A percentile compares a stretch with the other conserved stretches of the same genome.
Conservation (phyloP, 352 stramenopile species). For the Phytophthora foliorum region DNA sequence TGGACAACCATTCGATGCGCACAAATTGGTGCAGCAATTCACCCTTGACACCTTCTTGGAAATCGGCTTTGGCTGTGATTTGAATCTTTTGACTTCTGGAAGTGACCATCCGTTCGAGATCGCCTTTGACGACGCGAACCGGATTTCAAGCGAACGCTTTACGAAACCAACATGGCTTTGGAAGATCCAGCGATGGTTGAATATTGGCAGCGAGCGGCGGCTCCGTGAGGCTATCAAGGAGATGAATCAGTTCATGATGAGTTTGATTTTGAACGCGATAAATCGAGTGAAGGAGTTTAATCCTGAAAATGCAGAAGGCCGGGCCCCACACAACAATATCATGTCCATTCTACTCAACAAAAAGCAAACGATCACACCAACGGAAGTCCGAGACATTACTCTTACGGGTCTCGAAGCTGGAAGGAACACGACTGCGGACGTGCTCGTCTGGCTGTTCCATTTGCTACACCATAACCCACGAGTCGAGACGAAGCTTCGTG, state of each 20-base stretch:
- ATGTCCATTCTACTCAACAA: conserved; percentile 17
- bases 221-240: conserved; percentile 25
- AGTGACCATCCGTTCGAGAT: conserved; percentile 47
- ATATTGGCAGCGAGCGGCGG: conserved; percentile 32
- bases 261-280: conserved; percentile 19
- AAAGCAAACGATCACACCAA: conserved; percentile 16
- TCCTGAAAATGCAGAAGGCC: neutral
- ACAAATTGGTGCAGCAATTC: conserved; percentile 39
- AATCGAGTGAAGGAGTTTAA: neutral
- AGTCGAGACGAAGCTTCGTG: conserved; percentile 38
- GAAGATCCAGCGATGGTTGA: conserved; percentile 41
- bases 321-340: conserved; percentile 5
- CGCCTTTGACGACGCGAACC: conserved; percentile 49
- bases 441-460: conserved; percentile 64
- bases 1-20: conserved; percentile 22
- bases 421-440: conserved; percentile 61
- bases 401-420: conserved; percentile 65
- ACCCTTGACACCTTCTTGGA: conserved; percentile 64
- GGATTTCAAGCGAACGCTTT: conserved; percentile 21
- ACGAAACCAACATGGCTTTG: conserved; percentile 42
- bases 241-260: conserved; percentile 30
- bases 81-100: conserved; percentile 34
- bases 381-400: conserved; percentile 55
- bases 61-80: conserved; percentile 62
- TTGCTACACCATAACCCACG: conserved; percentile 47